Conservation (phyloP, 495 filamentous ascomycete genomes). For the Ramalina intermedia region DNA sequence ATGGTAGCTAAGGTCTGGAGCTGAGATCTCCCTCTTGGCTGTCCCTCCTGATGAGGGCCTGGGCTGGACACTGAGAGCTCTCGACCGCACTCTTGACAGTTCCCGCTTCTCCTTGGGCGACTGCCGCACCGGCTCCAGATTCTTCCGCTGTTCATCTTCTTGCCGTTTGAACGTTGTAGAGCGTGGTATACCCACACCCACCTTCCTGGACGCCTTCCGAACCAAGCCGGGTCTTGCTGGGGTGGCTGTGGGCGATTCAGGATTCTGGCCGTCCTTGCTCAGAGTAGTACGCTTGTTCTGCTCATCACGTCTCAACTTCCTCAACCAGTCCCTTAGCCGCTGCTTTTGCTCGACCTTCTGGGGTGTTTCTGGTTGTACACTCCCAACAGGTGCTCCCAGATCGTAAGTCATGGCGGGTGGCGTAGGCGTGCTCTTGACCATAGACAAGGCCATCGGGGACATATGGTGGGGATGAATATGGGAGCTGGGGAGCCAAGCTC, state of each 20-base stretch:
- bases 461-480: not conserved
- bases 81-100: slow-evolving; percentile 55
- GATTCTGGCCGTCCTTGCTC: slow-evolving; percentile 1
- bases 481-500: not conserved
- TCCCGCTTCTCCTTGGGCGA: slow-evolving; percentile 53
- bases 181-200: slow-evolving; percentile 66
- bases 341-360: slow-evolving; percentile 24
- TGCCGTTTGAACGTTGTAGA: slow-evolving; percentile 66
- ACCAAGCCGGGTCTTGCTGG: slow-evolving; percentile 25
- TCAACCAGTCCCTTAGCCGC: slow-evolving; percentile 37
- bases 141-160: slow-evolving; percentile 62
- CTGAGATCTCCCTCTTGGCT: slow-evolving; percentile 11
- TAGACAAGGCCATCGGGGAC: slow-evolving; percentile 7
- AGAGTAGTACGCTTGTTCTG: not conserved
- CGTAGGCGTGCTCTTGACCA: slow-evolving; percentile 9
- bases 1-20: slow-evolving; percentile 19
- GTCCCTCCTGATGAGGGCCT: not conserved
- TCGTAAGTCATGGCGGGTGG: slow-evolving; percentile 9
- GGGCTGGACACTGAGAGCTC: slow-evolving; percentile 33
- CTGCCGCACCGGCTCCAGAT: slow-evolving; percentile 47
- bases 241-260: slow-evolving; percentile 10
- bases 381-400: not conserved
- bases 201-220: slow-evolving; percentile 49
- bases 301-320: slow-evolving; percentile 35
- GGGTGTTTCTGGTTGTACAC: slow-evolving; percentile 2